Base-by-base conservation (phyloP, 208 protist genomes). In the Crithidia bombi region DNA sequence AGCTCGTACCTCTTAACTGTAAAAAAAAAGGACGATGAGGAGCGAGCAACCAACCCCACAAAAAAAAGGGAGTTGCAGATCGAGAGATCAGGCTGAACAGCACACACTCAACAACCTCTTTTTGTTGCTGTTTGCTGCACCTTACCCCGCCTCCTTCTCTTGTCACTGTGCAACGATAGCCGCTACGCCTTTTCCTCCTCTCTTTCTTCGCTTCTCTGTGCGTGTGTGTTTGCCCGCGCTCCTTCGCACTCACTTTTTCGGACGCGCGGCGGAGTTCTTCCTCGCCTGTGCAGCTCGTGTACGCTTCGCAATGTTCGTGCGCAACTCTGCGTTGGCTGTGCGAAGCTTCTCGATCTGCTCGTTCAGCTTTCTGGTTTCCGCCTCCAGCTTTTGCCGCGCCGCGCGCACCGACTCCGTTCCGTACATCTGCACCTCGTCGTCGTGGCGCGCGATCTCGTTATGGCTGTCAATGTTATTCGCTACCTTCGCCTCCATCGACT, bases 401-500 rank as follows among this genome's bases (percentile, higher is more conserved):
- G 62, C 54, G 5, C 47, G 52, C 23, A 61, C 63, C 14, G 71
- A 38, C 1, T 66, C 28, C 5, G 43, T 58, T 36, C 38, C 28
- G 4, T 59, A 66, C 11, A 73, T 67, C 35, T 76, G 82, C 33
- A 85, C 30, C 41, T 68, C 73, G 46, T 90, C 89, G 38, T 89
- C 79, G 43, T 92, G 62, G 4, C 79, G 75, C 21, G 66, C 79
- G 15, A 75, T 67, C 43, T 78, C 76, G 56, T 92, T 92, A 65
- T 91, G 77, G 23, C 55, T 65, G 25, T 79, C 75, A 33, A 86
- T 80, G 58, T 81, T 83, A 30, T 77, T 75, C 9, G 65, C 47
- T 63, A 96, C 39, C 63, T 87, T 94, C 49, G 85, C 84, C 51
- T 96, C 87, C 36, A 95, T 75, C 21, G 90, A 80, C 54, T 95